A percentile compares a stretch with the other conserved stretches of the same genome.
phyloP scores from a whole-genome alignment of 352 stramenopile genomes.

The Globisporangium lucens region DNA sequence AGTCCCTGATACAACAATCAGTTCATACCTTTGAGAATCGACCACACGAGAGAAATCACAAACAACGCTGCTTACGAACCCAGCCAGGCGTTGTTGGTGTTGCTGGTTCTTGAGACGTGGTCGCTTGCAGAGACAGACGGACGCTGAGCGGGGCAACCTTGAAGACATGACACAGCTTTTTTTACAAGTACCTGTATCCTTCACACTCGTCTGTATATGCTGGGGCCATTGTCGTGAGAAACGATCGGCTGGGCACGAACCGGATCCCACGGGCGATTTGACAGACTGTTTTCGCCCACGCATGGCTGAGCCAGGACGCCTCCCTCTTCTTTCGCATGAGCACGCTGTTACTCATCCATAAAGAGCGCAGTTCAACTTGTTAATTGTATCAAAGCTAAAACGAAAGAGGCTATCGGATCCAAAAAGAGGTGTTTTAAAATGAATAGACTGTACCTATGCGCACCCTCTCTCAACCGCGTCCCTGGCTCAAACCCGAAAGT shows the following conservation, averaged over 20 bases:
- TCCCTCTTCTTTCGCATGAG: neutral
- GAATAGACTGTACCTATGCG: neutral
- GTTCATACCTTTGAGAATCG: neutral
- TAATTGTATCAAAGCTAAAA: no score
- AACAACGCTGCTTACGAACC: neutral
- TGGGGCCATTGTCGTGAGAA: neutral
- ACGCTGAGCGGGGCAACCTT: neutral
- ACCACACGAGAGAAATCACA: neutral
- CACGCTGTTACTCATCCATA: neutral
- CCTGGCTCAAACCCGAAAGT: neutral
- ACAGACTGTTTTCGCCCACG: neutral
- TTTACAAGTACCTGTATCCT: neutral
- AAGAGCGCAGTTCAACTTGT: no score
- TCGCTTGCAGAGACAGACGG: neutral
- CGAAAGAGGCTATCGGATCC: neutral
- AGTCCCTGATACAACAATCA: no score
- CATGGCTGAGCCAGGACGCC: neutral
- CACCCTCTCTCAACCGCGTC: no score
- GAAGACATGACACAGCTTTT: neutral
- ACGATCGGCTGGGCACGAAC: neutral
- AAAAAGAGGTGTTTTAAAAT: neutral
- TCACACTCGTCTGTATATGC: neutral
- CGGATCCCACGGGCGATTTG: neutral
- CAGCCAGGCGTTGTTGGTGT: neutral
- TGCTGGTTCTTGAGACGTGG: neutral